Percentiles rank a stretch among this genome's conserved stretches.
Conservation (phyloP, 768 basidiomycete genomes). For the Mycena polygramma region DNA sequence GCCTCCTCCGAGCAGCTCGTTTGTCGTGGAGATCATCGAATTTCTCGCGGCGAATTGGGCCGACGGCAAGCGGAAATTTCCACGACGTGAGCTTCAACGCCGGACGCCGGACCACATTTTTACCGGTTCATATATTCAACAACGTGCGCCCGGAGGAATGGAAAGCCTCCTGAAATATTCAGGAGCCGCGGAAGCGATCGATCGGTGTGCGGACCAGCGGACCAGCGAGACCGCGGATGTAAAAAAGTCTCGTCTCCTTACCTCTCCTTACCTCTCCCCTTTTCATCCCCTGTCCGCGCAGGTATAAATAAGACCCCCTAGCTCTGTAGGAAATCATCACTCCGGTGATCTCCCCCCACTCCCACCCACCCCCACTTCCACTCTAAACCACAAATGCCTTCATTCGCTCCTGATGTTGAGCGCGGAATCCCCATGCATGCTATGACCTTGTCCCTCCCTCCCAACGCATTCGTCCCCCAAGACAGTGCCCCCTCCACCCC, state of each 20-base stretch:
- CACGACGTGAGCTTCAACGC: no score
- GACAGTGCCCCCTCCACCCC: conserved; percentile 1
- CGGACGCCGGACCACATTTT: no score
- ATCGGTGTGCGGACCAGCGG: background rate
- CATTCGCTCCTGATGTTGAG: conserved; percentile 22
- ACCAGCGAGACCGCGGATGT: background rate
- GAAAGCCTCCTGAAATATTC: no score
- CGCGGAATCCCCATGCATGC: conserved; percentile 10
- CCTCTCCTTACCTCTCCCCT: no score
- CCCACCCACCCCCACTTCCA: background rate
- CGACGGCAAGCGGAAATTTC: no score
- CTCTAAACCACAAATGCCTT: conserved; percentile 19
- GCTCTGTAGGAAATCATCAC: no score
- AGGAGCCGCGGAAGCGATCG: background rate
- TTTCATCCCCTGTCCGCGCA: background rate
- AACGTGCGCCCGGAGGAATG: no score
- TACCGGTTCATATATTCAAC: no score
- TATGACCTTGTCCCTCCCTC: background rate
- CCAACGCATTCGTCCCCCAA: background rate
- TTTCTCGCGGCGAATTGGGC: no score
- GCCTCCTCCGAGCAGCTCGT: no score
- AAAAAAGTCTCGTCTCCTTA: background rate
- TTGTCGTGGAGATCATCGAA: no score
- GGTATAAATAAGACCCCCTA: background rate
- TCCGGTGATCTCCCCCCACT: background rate